Evolutionary conservation across 192 early-diverging fungal species (phyloP).

Genomic region (Globomyces pollinis-pini): DNA sequence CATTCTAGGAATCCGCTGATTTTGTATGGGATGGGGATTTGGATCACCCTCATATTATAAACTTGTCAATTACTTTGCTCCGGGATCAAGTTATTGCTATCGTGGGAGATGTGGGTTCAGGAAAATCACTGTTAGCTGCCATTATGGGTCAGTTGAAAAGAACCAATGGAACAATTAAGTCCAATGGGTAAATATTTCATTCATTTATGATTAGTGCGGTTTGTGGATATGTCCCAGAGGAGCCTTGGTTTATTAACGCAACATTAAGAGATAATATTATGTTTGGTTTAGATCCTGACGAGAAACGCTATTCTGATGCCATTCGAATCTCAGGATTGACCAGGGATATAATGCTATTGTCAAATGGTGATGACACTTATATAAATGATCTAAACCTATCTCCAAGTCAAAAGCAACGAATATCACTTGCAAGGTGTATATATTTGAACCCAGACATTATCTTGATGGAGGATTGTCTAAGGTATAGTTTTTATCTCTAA

Average conservation of each 20-base stretch:
- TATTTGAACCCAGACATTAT: slow-evolving; percentile 64
- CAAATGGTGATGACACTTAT: slow-evolving; percentile 30
- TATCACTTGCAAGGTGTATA: slow-evolving; percentile 40
- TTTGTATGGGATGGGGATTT: slow-evolving; percentile 44
- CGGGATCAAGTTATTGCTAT: slow-evolving; percentile 53
- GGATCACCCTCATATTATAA: slow-evolving; percentile 40
- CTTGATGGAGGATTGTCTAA: slow-evolving; percentile 59
- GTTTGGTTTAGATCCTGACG: slow-evolving; percentile 63
- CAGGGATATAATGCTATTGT: slow-evolving; percentile 56
- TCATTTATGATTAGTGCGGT: slow-evolving; percentile 12
- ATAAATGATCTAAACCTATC: slow-evolving; percentile 37
- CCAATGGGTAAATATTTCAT: slow-evolving; percentile 20
- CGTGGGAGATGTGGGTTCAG: slow-evolving; percentile 66
- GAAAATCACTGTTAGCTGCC: slow-evolving; percentile 58
- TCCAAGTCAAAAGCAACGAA: slow-evolving; percentile 27
- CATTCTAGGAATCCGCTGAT: slow-evolving; percentile 26
- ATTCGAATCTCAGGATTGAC: slow-evolving; percentile 60
- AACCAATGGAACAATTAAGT: slow-evolving; percentile 28
- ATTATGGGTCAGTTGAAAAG: slow-evolving; percentile 62
- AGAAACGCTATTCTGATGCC: slow-evolving; percentile 49
- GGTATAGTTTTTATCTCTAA: slow-evolving; percentile 7
- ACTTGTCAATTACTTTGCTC: slow-evolving; percentile 40
- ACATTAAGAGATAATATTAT: slow-evolving; percentile 72
- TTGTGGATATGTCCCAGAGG: slow-evolving; percentile 55
- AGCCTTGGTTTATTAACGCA: slow-evolving; percentile 65